Evolutionary conservation across 441 rosid genomes (phyloP).

Genomic region (Populus tomentosa): DNA sequence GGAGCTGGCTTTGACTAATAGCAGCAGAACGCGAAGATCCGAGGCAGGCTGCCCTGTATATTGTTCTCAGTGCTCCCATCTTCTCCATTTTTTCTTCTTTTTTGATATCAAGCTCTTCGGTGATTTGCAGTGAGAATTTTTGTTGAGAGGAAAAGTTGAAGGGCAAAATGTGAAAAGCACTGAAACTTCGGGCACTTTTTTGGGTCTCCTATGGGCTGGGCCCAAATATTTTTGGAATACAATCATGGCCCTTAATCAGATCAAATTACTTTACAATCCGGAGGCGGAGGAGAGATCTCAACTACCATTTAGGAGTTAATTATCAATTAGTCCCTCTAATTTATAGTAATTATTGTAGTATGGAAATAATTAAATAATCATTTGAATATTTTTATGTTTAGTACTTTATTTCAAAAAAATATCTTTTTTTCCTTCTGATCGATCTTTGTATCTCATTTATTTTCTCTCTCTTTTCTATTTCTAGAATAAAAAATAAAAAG

Average conservation of each 20-base stretch:
- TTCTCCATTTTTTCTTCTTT: constrained; percentile 25
- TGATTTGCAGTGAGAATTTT: neutral
- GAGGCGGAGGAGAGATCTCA: neutral
- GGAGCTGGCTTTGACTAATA: constrained; percentile 20
- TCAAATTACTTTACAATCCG: neutral
- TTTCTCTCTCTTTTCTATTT: too few species aligned
- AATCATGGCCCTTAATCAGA: neutral
- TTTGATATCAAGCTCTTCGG: neutral
- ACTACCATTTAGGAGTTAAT: neutral
- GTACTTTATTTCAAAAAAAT: too few species aligned
- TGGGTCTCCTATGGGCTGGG: neutral
- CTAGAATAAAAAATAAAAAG: too few species aligned
- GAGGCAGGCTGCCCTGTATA: constrained; percentile 40
- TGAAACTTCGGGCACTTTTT: neutral
- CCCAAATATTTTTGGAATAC: neutral
- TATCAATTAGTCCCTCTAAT: neutral
- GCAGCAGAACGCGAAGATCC: constrained; percentile 41
- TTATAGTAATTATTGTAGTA: too few species aligned
- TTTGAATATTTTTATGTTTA: too few species aligned
- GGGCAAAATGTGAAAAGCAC: neutral
- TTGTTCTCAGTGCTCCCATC: constrained; percentile 47
- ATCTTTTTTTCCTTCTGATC: too few species aligned
- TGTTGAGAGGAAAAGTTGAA: neutral
- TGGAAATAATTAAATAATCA: too few species aligned
- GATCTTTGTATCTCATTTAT: too few species aligned